phyloP scores from a whole-genome alignment of 352 stramenopile species.

The Phytophthora fragariae region DNA sequence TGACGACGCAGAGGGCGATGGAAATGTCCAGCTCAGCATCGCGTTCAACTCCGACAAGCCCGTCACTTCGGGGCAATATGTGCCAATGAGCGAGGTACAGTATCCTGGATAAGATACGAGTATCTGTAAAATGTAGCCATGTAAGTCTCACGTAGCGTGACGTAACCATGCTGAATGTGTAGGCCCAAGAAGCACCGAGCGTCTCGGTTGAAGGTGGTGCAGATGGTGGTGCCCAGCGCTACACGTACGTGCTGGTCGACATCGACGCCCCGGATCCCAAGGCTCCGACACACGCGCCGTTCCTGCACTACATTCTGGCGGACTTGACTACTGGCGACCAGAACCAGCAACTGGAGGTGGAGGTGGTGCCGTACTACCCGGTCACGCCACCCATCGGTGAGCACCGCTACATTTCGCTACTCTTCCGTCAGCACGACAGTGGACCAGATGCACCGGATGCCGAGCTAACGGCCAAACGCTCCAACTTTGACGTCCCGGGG shows the following conservation, averaged over 20 bases:
- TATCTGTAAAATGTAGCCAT: not conserved
- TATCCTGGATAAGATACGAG: constrained; percentile 14
- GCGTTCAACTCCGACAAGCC: constrained; percentile 31
- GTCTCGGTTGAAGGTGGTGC: constrained; percentile 32
- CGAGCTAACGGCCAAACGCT: constrained; percentile 41
- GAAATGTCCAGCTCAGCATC: constrained; percentile 33
- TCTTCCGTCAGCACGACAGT: constrained; percentile 47
- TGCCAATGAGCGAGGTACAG: constrained; percentile 42
- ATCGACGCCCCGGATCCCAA: constrained; percentile 70
- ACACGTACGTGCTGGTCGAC: constrained; percentile 76
- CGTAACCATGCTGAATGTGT: constrained; percentile 1
- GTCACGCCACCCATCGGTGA: constrained; percentile 60
- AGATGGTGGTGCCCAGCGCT: constrained; percentile 30
- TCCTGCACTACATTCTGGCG: constrained; percentile 73
- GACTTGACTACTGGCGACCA: constrained; percentile 24
- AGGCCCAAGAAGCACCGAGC: constrained; percentile 44
- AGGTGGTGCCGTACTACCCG: constrained; percentile 67
- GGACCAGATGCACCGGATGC: constrained; percentile 18
- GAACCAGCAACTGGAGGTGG: constrained; percentile 21
- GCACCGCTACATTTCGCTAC: constrained; percentile 66
- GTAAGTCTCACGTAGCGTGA: constrained; percentile 3
- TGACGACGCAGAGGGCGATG: constrained; percentile 7
- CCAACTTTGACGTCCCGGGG: constrained; percentile 59
- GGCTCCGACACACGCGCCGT: constrained; percentile 64
- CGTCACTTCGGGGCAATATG: constrained; percentile 33